A percentile compares a stretch with the other conserved stretches of the same genome.
These are phyloP conservation scores for Phyllachora maydis DNA, from an alignment of 2,329 filamentous ascomycete genomes.

Conservation along the genomic window DNA sequence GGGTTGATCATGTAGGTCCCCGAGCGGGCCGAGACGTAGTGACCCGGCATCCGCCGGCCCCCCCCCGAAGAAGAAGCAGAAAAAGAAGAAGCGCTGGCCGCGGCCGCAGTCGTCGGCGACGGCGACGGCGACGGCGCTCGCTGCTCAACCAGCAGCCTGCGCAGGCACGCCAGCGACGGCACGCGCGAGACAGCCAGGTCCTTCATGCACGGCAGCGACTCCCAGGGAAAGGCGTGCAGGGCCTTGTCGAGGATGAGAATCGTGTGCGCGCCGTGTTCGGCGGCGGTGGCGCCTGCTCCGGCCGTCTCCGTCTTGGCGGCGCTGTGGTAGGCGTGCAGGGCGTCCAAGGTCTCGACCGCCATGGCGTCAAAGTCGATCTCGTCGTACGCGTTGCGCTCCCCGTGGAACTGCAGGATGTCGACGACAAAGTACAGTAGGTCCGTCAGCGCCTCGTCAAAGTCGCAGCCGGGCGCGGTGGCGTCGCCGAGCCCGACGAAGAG, in stretches of 20 bases:
- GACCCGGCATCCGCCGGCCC: slow-evolving; percentile 15
- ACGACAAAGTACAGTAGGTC: slow-evolving; percentile 93
- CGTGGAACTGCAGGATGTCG: slow-evolving; percentile 90
- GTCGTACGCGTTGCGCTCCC: slow-evolving; percentile 90
- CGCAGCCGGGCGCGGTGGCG: slow-evolving; percentile 41
- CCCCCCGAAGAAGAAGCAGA: slow-evolving; percentile 1
- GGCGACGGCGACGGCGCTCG: slow-evolving; percentile 7
- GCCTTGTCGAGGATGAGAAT: slow-evolving; percentile 83
- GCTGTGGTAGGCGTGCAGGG: slow-evolving; percentile 57
- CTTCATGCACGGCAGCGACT: slow-evolving; percentile 74
- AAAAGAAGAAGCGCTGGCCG: slow-evolving; percentile 1
- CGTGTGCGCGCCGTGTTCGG: slow-evolving; percentile 40
- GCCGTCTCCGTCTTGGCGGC: slow-evolving; percentile 18
- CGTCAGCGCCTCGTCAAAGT: slow-evolving; percentile 75
- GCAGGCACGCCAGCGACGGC: slow-evolving; percentile 66
- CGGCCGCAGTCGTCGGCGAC: slow-evolving; percentile 3
- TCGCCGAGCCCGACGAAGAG: slow-evolving; percentile 75
- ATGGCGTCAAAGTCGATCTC: slow-evolving; percentile 92
- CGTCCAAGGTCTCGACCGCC: slow-evolving; percentile 73
- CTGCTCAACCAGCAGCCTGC: slow-evolving; percentile 48
- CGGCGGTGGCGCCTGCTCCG: slow-evolving; percentile 16
- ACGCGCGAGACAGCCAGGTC: slow-evolving; percentile 66
- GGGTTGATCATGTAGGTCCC: slow-evolving; percentile 82
- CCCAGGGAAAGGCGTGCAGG: slow-evolving; percentile 86
- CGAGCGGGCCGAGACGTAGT: slow-evolving; percentile 29